Evolutionary conservation across 371 early-diverging fungal species (phyloP).

Genomic region (Apophysomyces trapeziformis): DNA sequence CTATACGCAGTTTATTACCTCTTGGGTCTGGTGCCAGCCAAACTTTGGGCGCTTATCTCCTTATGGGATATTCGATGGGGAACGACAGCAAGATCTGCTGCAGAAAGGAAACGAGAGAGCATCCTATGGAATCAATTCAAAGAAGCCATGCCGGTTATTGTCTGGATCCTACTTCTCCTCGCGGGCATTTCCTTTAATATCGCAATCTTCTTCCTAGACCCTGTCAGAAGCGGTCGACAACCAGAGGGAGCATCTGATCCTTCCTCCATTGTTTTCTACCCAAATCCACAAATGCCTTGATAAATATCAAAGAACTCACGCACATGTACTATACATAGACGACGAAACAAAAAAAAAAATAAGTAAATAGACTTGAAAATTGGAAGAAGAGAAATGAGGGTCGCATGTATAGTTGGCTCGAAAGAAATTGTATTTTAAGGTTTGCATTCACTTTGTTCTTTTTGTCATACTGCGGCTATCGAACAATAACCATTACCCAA

Average conservation of each 20-base stretch:
- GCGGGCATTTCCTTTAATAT: conserved; percentile 45
- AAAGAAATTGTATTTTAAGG: too few relatives aligned
- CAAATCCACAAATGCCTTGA: not conserved
- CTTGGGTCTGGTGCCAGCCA: conserved; percentile 62
- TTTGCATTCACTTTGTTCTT: too few relatives aligned
- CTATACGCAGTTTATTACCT: conserved; percentile 59
- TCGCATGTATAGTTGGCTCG: too few relatives aligned
- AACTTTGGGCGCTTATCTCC: conserved; percentile 60
- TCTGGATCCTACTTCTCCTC: conserved; percentile 36
- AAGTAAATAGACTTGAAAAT: too few relatives aligned
- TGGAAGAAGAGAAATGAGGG: too few relatives aligned
- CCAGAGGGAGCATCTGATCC: conserved; percentile 1
- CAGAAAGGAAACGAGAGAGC: conserved; percentile 46
- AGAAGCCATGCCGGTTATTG: conserved; percentile 44
- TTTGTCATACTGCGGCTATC: too few relatives aligned
- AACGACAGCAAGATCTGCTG: conserved; percentile 52
- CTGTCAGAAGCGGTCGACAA: conserved; percentile 3
- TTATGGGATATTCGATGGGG: conserved; percentile 69
- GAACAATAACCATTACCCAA: too few relatives aligned
- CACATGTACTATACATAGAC: too few relatives aligned
- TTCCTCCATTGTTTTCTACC: not conserved
- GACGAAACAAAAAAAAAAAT: too few relatives aligned
- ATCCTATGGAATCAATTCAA: conserved; percentile 39
- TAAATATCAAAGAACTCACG: not conserved
- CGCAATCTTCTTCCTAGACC: conserved; percentile 25